phyloP scores from a whole-genome alignment of 2,329 filamentous ascomycete species.

The Herpotrichia juniperi region DNA sequence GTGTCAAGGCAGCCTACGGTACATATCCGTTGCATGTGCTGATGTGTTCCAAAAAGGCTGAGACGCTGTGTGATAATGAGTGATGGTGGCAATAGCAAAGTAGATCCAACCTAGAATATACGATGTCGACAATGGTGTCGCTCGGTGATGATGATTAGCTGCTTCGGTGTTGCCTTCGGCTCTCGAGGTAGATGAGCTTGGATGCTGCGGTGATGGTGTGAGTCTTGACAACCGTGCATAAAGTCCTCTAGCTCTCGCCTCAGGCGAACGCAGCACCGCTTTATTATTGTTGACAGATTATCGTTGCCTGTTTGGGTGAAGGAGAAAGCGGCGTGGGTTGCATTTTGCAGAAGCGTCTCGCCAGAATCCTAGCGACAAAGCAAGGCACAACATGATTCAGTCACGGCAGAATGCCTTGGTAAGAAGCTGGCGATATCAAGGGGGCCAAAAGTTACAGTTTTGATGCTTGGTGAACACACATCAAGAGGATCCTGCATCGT shows the following conservation, averaged over 20 bases:
- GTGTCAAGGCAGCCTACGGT: too few species aligned
- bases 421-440: conserved; percentile 11
- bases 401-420: conserved; percentile 15
- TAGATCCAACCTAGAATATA: not conserved
- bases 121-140: conserved; percentile 6
- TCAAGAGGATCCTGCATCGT: conserved; percentile 21
- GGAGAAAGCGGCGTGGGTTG: conserved; percentile 14
- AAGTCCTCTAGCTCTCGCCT: conserved; percentile 15
- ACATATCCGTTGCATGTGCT: too few species aligned
- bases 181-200: conserved; percentile 13
- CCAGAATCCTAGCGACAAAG: conserved; percentile 25
- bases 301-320: conserved; percentile 25
- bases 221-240: conserved; percentile 29
- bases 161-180: conserved; percentile 17
- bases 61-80: not conserved
- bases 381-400: conserved; percentile 30
- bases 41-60: not conserved
- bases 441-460: too few species aligned
- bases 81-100: not conserved
- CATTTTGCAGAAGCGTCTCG: conserved; percentile 27
- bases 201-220: conserved; percentile 16
- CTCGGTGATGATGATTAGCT: conserved; percentile 17
- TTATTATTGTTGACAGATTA: conserved; percentile 15
- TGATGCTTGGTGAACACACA: conserved; percentile 19
- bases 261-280: conserved; percentile 17